A percentile compares a stretch with the other conserved stretches of the same genome.
Conservation (phyloP, 768 basidiomycete genomes). For the Phylloporus rhodoxanthus region DNA sequence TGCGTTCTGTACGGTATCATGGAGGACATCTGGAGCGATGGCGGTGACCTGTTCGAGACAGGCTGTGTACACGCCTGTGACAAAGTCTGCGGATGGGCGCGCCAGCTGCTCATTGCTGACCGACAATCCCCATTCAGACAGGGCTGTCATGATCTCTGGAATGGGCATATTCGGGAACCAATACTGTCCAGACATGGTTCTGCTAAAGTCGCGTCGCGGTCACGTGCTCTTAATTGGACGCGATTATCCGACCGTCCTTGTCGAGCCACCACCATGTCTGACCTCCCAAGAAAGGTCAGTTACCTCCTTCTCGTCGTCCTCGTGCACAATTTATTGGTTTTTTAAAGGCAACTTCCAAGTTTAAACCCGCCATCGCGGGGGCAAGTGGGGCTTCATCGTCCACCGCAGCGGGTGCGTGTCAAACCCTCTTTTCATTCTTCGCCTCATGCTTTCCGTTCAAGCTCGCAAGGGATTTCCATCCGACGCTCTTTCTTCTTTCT, state of each 20-base stretch:
- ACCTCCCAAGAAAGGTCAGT: conserved; percentile 9
- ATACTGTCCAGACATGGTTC: conserved; percentile 34
- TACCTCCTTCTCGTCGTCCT: too few species aligned
- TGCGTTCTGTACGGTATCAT: conserved; percentile 51
- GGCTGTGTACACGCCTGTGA: conserved; percentile 60
- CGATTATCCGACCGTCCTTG: conserved; percentile 5
- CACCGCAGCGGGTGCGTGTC: conserved; percentile 11
- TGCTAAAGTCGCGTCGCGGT: conserved; percentile 17
- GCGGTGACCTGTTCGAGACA: conserved; percentile 70
- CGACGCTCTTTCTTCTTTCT: conserved; percentile 34
- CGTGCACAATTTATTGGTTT: neutral
- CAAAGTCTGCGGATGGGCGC: conserved; percentile 64
- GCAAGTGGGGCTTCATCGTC: neutral
- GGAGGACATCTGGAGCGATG: conserved; percentile 52
- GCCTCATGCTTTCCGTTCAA: conserved; percentile 13
- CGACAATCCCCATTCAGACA: conserved; percentile 63
- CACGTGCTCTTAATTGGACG: conserved; percentile 22
- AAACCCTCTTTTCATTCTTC: neutral
- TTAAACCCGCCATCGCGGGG: conserved; percentile 38
- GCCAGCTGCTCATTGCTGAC: conserved; percentile 64
- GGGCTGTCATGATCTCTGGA: conserved; percentile 57
- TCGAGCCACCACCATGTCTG: conserved; percentile 6
- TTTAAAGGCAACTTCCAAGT: conserved; percentile 32
- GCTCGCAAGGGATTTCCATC: conserved; percentile 22
- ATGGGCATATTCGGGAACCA: conserved; percentile 65